phyloP scores from a whole-genome alignment of 2,329 filamentous ascomycete species.

The Trichoderma gracile region DNA sequence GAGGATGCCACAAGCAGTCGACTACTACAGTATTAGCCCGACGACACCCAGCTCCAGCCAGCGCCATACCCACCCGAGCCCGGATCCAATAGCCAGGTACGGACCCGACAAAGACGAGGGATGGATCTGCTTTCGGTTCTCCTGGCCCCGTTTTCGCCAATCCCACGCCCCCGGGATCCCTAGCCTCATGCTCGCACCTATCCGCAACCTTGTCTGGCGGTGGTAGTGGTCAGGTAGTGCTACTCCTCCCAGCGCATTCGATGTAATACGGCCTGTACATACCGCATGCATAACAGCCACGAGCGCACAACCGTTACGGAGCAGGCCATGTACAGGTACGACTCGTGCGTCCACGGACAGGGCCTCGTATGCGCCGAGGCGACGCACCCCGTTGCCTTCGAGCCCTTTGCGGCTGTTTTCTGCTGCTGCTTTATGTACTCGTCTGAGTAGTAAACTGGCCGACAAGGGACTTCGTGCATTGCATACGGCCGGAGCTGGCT shows the following conservation, averaged over 20 bases:
- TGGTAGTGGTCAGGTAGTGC: neutral
- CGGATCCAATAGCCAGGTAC: constrained; percentile 25
- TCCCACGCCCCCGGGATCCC: constrained; percentile 25
- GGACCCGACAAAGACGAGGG: constrained; percentile 16
- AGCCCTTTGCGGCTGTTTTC: neutral
- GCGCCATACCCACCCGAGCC: constrained; percentile 11
- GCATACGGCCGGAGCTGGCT: neutral
- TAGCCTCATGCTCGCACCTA: constrained; percentile 20
- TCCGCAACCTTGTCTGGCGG: neutral
- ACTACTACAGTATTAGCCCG: too few species aligned
- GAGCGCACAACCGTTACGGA: neutral
- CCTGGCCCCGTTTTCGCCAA: constrained; percentile 22
- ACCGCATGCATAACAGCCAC: constrained; percentile 23
- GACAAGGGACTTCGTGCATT: too few species aligned
- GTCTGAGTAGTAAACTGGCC: neutral
- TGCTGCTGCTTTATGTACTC: neutral
- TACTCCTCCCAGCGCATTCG: neutral
- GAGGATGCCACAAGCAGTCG: neutral
- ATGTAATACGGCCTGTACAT: neutral
- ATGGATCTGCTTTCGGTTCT: constrained; percentile 21
- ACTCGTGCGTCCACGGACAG: constrained; percentile 18
- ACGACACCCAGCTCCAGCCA: neutral
- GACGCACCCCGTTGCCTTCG: constrained; percentile 2
- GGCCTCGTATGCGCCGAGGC: constrained; percentile 9
- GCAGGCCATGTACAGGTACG: neutral